Base-by-base conservation (phyloP, 2,329 filamentous ascomycete species). In the Lasiodiplodia gonubiensis region DNA sequence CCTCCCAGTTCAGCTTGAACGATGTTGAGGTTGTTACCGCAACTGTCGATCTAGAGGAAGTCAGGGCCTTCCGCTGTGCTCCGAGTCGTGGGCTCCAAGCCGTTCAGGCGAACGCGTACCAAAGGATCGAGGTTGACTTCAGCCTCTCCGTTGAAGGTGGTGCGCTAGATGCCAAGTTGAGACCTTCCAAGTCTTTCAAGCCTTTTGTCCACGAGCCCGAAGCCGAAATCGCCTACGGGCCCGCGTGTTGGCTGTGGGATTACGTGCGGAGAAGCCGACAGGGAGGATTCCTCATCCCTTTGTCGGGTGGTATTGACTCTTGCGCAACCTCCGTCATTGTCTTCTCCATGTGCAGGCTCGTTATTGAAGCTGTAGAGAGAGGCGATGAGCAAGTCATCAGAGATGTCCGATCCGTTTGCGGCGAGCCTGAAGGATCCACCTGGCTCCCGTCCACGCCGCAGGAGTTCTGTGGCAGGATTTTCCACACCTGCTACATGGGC, bases 401-500 rank as follows among this genome's bases (percentile, higher is more conserved):
- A 67, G 83, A 89, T 73, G 80, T 84, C 8, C 79, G 81, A 46
- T 78, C 82, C 7, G 84, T 90, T 4, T 83, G 80, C 67, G 84
- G 83, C 12, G 82, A 85, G 53, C 77, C 81, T 4, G 79, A 81
- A 63, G 75, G 76, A 21, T 80, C 82, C 4, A 77, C 73, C 2
- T 86, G 82, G 82, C 69, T 87, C 1, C 87, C 88, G 1, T 80
- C 79, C 23, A 87, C 84, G 0, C 82, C 88, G 0, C 81, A 91
- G 72, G 87, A 90, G 66, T 82, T 92, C 42, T 88, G 84, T 71
- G 80, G 81, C 60, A 78, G 81, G 2, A 82, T 90, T 48, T 88
- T 91, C 71, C 84, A 86, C 70, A 92, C 68, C 1, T 82, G 84
- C 55, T 92, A 88, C 77, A 90, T 92, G 88, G 91, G 90, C 12